Evolutionary conservation across 805 yeast genomes (phyloP).

Genomic region (Candida ulmi): DNA sequence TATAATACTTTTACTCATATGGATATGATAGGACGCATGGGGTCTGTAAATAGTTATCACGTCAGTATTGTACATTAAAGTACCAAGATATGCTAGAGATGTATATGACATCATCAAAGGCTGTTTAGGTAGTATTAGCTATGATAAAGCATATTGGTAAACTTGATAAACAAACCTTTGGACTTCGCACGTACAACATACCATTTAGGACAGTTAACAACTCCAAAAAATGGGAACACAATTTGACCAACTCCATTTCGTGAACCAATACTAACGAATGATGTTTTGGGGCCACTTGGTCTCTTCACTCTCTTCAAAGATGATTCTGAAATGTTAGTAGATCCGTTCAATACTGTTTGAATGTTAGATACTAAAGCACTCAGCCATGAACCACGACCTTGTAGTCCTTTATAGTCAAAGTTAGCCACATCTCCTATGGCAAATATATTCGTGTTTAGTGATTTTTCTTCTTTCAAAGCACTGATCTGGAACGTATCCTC

Average conservation of each 20-base stretch:
- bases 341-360: background rate
- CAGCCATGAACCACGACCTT: slow-evolving; percentile 7
- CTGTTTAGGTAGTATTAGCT: no score
- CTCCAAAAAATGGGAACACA: slow-evolving; percentile 13
- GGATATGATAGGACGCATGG: no score
- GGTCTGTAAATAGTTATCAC: no score
- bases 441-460: slow-evolving; percentile 18
- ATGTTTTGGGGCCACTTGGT: background rate
- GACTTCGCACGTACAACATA: background rate
- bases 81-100: no score
- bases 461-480: background rate
- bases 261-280: slow-evolving; percentile 18
- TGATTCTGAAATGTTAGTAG: background rate
- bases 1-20: no score
- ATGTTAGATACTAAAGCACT: slow-evolving; percentile 15
- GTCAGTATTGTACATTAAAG: no score
- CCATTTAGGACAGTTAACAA: background rate
- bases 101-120: no score
- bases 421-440: slow-evolving; percentile 28
- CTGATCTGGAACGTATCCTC: slow-evolving; percentile 6
- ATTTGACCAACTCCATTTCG: slow-evolving; percentile 19
- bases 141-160: background rate
- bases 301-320: background rate
- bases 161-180: background rate
- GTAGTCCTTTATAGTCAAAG: slow-evolving; percentile 16